Base-by-base conservation (phyloP, 106 monocot genomes). In the Platanthera zijinensis region DNA sequence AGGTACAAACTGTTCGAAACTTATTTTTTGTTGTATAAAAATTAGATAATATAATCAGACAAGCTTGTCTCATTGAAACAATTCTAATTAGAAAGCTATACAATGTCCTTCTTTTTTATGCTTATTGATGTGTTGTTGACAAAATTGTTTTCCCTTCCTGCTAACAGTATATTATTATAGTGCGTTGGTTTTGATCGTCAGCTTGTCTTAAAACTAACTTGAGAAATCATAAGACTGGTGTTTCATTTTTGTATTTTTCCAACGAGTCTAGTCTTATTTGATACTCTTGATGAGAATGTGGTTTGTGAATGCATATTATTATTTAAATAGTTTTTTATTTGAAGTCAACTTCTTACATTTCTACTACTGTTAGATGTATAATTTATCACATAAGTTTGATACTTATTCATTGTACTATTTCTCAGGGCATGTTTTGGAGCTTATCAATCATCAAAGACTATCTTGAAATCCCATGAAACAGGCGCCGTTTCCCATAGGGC, bases 371-470 rank as follows among this genome's bases (percentile, higher is more conserved):
- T 1, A 48, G 7, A 30, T 39, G 39, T 13, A 13, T 46, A 28
- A 30, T 66, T 70, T 6, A 4, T 70, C 15, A 47, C 17, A 47
- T 17, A 3, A 70, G n/a, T 7, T 70, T 46, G 5, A 70, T 70
- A 70, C 7, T 30, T 30, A 67, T 67, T 67, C 32, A 67, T 67
- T 47, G 7, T 70, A 47, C 10, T 70, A 6, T 70, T 70, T 48
- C 15, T 70, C 48, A 70, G 70, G 70, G 70, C 46, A 48, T 70
- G 7, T 70, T 46, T 46, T 70, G 70, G 70, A 48, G 70, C 10
- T 15, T 39, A 39, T 39, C 48, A 48, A 48, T 25, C 70, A 48
- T 4, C 15, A 70, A 70, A 47, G n/a, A 11, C 11, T 66, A 66
- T 32, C 66, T 4, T 66, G 66, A 66, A 66, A 13, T 66, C 17